Evolutionary conservation across 495 filamentous ascomycete genomes (phyloP).

Genomic region (Penicillium pancosmium): DNA sequence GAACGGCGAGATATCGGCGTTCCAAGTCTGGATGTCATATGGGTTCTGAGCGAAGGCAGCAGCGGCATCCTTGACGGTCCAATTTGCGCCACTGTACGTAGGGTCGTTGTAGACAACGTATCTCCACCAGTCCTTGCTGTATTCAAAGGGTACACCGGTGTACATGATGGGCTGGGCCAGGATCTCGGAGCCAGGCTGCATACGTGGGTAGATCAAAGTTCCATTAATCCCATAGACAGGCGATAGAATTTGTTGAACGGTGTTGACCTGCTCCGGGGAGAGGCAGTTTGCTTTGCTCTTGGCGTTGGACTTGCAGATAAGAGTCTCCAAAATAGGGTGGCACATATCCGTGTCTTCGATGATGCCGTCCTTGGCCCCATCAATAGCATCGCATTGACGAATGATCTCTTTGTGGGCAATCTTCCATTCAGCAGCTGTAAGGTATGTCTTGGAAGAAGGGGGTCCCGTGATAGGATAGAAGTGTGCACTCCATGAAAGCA

Average conservation of each 20-base stretch:
- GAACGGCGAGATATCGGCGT: conserved; percentile 49
- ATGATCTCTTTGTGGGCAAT: conserved; percentile 60
- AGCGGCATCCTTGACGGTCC: conserved; percentile 40
- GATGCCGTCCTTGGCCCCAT: conserved; percentile 66
- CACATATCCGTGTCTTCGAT: conserved; percentile 65
- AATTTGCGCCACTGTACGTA: conserved; percentile 35
- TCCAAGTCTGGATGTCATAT: conserved; percentile 52
- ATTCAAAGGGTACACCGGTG: conserved; percentile 41
- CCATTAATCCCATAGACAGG: conserved; percentile 54
- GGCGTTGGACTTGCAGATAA: conserved; percentile 51
- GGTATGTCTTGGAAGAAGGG: conserved; percentile 48
- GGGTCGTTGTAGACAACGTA: conserved; percentile 59
- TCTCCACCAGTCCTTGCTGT: conserved; percentile 50
- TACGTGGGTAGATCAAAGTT: conserved; percentile 57
- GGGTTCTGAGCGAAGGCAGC: conserved; percentile 39
- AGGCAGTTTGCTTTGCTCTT: conserved; percentile 51
- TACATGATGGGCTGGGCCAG: conserved; percentile 24
- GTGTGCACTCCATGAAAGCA: conserved; percentile 56
- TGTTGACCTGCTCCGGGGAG: conserved; percentile 56
- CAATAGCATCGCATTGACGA: conserved; percentile 65
- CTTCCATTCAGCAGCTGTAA: conserved; percentile 52
- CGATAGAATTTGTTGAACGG: conserved; percentile 55
- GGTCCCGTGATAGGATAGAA: conserved; percentile 56
- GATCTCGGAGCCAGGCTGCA: conserved; percentile 49
- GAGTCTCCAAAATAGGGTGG: conserved; percentile 50